A percentile compares a stretch with the other conserved stretches of the same genome.
phyloP scores from a whole-genome alignment of 1,284 basidiomycete species.

The Trichosporon faecale region DNA sequence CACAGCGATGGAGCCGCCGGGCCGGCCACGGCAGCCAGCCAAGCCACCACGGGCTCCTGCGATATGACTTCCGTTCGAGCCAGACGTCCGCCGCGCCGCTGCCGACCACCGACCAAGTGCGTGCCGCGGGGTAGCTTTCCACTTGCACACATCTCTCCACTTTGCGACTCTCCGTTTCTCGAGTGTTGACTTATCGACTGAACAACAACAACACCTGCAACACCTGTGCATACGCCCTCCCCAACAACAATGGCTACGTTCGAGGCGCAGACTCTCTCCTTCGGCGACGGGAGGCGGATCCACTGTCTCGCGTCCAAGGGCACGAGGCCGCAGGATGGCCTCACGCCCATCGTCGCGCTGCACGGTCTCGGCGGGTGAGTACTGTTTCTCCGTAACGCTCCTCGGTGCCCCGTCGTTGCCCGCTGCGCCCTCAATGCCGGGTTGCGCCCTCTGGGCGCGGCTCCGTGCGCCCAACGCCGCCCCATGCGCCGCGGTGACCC shows the following conservation, averaged over 20 bases:
- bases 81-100: not conserved
- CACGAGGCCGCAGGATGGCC: conserved; percentile 58
- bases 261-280: conserved; percentile 9
- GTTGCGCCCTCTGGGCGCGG: too few relatives aligned
- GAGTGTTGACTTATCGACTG: too few relatives aligned
- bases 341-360: conserved; percentile 25
- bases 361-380: conserved; percentile 31
- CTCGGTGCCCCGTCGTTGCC: not conserved
- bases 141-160: too few relatives aligned
- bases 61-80: not conserved
- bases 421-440: too few relatives aligned
- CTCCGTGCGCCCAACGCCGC: too few relatives aligned
- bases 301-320: conserved; percentile 17
- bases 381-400: not conserved
- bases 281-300: conserved; percentile 12
- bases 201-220: not conserved
- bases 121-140: too few relatives aligned
- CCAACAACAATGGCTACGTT: conserved; percentile 2
- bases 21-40: not conserved
- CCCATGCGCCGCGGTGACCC: too few relatives aligned
- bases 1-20: not conserved
- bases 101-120: not conserved
- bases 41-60: too few relatives aligned
- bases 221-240: not conserved
- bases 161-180: too few relatives aligned